Percentiles rank a stretch among this genome's conserved stretches.
These are phyloP conservation scores for Microdochium trichocladiopsis DNA, from an alignment of 2,329 filamentous ascomycete species.

Conservation along the genomic window DNA sequence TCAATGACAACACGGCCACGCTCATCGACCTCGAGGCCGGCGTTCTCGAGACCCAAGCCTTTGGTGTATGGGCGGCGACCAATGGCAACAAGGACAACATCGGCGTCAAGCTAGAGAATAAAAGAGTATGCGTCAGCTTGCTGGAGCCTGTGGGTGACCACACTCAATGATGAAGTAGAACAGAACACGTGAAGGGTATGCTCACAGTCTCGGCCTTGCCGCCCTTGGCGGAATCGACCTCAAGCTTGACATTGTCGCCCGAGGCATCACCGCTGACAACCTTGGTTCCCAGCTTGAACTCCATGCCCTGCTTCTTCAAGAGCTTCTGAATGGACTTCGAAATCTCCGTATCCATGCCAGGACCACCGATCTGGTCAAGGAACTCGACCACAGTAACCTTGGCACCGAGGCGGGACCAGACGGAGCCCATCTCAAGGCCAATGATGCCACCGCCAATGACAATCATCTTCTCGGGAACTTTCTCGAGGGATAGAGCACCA, in stretches of 20 bases:
- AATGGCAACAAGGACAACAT: constrained; percentile 94
- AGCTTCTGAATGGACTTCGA: constrained; percentile 89
- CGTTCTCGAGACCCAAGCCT: constrained; percentile 88
- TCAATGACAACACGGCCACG: constrained; percentile 94
- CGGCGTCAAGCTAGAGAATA: constrained; percentile 59
- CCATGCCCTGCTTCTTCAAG: constrained; percentile 91
- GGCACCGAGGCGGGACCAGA: constrained; percentile 89
- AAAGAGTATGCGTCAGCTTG: constrained; percentile 6
- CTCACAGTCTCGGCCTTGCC: constrained; percentile 87
- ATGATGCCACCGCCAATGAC: constrained; percentile 99
- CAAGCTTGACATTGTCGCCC: constrained; percentile 71
- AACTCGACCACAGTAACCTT: constrained; percentile 98
- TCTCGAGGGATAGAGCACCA: constrained; percentile 78
- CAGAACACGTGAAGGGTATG: too few species aligned
- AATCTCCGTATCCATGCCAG: constrained; percentile 94
- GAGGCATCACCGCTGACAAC: constrained; percentile 77
- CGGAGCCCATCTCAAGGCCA: constrained; percentile 95
- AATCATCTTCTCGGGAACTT: constrained; percentile 93
- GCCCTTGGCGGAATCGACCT: constrained; percentile 88
- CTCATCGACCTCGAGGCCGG: constrained; percentile 87
- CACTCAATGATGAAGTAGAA: too few species aligned
- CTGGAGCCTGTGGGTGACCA: too few species aligned
- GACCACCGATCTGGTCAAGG: constrained; percentile 90
- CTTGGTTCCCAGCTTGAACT: constrained; percentile 98
- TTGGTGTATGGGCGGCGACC: constrained; percentile 91